Evolutionary conservation across 352 stramenopile species (phyloP).

Genomic region (Globisporangium splendens): DNA sequence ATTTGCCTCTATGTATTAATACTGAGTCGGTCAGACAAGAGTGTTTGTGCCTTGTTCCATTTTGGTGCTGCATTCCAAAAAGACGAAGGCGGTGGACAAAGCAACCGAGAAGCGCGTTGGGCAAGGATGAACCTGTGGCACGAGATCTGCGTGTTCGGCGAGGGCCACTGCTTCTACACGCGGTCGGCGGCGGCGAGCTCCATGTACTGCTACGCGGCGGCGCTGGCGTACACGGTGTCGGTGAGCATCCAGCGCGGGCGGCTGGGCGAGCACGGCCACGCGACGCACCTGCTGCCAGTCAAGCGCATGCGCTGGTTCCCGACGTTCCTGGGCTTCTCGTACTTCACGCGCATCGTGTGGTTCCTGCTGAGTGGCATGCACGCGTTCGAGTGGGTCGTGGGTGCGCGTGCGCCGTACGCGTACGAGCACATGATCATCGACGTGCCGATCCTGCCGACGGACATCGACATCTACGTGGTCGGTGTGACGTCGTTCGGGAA

Average conservation of each 20-base stretch:
- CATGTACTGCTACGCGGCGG: conserved; percentile 63
- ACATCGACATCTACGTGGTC: conserved; percentile 82
- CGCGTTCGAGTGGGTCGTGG: conserved; percentile 77
- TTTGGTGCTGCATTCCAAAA: background rate
- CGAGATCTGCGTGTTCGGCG: conserved; percentile 73
- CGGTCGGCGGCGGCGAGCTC: conserved; percentile 57
- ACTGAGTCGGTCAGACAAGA: too few relatives aligned
- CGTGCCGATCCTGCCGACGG: conserved; percentile 59
- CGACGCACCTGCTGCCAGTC: conserved; percentile 72
- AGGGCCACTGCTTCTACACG: conserved; percentile 76
- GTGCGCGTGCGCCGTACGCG: conserved; percentile 29
- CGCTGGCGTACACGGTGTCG: conserved; percentile 67
- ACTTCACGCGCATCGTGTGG: conserved; percentile 69
- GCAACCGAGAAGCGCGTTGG: background rate
- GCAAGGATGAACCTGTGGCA: conserved; percentile 6
- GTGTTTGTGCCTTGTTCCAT: background rate
- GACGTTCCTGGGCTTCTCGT: conserved; percentile 72
- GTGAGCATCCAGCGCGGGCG: conserved; percentile 67
- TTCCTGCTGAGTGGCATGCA: conserved; percentile 77
- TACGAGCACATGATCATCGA: conserved; percentile 78
- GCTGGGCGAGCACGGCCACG: conserved; percentile 78
- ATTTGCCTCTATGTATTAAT: too few relatives aligned
- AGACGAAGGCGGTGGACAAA: background rate
- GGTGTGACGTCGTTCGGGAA: conserved; percentile 74
- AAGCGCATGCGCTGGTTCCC: conserved; percentile 84